Evolutionary conservation across 495 filamentous ascomycete genomes (phyloP), one percentile per base, ranked within the genome.

Genomic region (Aspergillus haitiensis): DNA sequence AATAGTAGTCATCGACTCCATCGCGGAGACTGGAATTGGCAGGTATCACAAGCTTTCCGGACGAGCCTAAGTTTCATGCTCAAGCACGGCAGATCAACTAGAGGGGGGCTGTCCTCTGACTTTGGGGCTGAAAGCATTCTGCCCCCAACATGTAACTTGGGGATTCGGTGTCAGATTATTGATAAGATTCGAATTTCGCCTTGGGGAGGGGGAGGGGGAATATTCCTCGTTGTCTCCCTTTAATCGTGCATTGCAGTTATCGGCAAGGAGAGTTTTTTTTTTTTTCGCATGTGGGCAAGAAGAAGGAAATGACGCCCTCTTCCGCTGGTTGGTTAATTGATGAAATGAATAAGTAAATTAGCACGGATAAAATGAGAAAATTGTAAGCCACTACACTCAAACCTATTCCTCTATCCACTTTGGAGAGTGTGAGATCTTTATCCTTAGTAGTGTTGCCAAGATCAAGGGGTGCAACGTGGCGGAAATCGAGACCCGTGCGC

Each of bases 391-490:
- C 33, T 36, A 6, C 42, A 12, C 44, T 44, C 45, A 15, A 55
- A 31, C 45, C 39, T 44, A 36, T 50, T 32, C 44, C 56, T 39
- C 21, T 54, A 56, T 54, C 53, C 55, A 49, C 47, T 55, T 59
- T 48, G 55, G 60, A 56, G 54, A 58, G 32, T 54, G 65, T 68
- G 62, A 68, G 65, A 68, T 68, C 65, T 65, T 68, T 68, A 68
- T 68, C 65, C 60, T 68, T 61, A 63, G 63, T 49, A 35, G 57
- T 62, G 51, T 36, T 68, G 65, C 65, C 62, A 68, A 68, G 65
- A 65, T 65, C 60, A 63, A 68, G 65, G 65, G 65, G 60, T 56
- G 56, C 62, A 68, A 68, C 65, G 65, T 68, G 65, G 65, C 50
- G 37, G 65, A 56, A 63, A 56, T 59, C 61, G 58, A 63, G 60